Percentiles rank a stretch among this genome's conserved stretches.
Conservation (phyloP, 352 stramenopile species). For the Phytopythium litorale region DNA sequence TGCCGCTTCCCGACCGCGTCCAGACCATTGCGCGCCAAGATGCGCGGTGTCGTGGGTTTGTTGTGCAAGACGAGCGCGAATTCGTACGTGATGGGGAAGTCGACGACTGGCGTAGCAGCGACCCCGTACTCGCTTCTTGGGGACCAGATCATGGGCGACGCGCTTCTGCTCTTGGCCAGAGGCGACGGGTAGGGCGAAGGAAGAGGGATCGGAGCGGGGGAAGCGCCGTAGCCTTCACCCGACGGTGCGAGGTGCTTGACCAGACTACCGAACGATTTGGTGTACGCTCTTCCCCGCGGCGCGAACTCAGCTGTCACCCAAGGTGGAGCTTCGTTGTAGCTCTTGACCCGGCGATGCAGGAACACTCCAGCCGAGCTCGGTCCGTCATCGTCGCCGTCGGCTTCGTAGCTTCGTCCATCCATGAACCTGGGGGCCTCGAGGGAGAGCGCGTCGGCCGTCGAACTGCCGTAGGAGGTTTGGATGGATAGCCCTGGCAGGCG, state of each 20-base stretch:
- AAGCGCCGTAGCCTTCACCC: conserved; percentile 16
- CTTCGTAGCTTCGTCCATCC: conserved; percentile 13
- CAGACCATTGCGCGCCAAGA: conserved; percentile 68
- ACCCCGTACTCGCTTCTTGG: conserved; percentile 47
- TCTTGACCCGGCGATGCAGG: conserved; percentile 46
- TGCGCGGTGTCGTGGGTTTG: conserved; percentile 70
- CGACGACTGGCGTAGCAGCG: conserved; percentile 21
- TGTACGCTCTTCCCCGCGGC: conserved; percentile 62
- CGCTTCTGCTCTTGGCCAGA: conserved; percentile 34
- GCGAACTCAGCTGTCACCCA: conserved; percentile 21
- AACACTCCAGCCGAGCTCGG: conserved; percentile 6
- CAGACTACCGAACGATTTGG: conserved; percentile 72
- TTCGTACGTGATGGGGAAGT: conserved; percentile 80
- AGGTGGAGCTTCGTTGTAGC: conserved; percentile 29
- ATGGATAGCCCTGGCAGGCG: conserved; percentile 15
- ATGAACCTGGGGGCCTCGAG: conserved; percentile 30
- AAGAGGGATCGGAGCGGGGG: conserved; percentile 10
- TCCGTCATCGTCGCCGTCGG: conserved; percentile 13
- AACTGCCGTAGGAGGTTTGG: conserved; percentile 24
- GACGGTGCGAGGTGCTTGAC: conserved; percentile 76
- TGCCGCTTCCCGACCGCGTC: conserved; percentile 71
- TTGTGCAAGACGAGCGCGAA: conserved; percentile 84
- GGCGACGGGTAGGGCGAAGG: conserved; percentile 44
- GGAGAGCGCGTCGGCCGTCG: conserved; percentile 36
- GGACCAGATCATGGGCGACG: conserved; percentile 66